Percentiles rank a stretch among this genome's conserved stretches.
Evolutionary conservation across 2,329 filamentous ascomycete genomes (phyloP).

Genomic region (Sporothrix pseudoabietina): DNA sequence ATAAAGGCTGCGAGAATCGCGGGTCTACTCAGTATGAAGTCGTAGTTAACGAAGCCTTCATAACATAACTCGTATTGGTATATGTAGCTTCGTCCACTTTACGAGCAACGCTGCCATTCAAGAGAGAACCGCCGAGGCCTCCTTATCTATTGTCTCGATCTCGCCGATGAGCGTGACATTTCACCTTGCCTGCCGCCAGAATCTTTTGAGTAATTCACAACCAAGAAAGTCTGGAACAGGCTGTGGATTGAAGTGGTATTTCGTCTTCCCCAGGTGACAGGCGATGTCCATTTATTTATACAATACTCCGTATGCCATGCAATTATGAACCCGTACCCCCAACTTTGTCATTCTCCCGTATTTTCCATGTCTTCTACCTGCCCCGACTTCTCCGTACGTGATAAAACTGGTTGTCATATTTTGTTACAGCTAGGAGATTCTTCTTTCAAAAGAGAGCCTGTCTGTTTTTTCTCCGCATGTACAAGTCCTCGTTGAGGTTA

Average conservation of each 20-base stretch:
- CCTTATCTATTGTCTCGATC: neutral
- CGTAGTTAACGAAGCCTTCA: neutral
- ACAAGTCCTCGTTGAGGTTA: neutral
- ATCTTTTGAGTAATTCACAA: neutral
- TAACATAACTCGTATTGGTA: neutral
- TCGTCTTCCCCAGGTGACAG: neutral
- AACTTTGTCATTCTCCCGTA: neutral
- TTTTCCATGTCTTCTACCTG: neutral
- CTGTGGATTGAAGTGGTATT: neutral
- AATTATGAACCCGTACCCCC: neutral
- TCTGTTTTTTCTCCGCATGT: neutral
- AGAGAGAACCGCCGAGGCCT: neutral
- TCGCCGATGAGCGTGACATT: neutral
- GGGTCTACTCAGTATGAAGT: too few species aligned
- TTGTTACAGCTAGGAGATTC: neutral
- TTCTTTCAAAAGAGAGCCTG: neutral
- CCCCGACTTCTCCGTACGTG: neutral
- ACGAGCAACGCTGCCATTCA: neutral
- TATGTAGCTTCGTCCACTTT: neutral
- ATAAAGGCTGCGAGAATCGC: neutral
- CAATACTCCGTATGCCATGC: neutral
- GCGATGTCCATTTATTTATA: neutral
- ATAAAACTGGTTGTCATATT: neutral
- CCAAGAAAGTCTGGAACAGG: neutral
- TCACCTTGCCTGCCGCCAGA: neutral